A percentile compares a stretch with the other conserved stretches of the same genome.
These are phyloP conservation scores for Hymenoscyphus fructigenus DNA, from an alignment of 2,329 filamentous ascomycete species.

Conservation along the genomic window DNA sequence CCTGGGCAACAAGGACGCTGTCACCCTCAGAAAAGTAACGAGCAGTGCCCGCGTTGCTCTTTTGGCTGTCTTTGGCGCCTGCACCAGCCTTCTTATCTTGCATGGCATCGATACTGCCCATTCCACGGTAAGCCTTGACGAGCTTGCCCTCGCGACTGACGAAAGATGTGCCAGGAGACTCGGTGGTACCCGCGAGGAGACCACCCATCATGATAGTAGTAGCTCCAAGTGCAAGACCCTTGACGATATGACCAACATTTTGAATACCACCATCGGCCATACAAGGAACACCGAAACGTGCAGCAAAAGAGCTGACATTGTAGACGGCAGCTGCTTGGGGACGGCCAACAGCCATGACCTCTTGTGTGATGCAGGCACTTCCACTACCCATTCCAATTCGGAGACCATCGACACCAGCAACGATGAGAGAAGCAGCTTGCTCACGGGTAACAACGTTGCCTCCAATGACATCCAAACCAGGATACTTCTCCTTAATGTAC, in stretches of 20 bases:
- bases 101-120: slow-evolving; percentile 99
- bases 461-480: slow-evolving; percentile 87
- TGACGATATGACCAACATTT: slow-evolving; percentile 98
- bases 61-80: slow-evolving; percentile 69
- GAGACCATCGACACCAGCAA: slow-evolving; percentile 90
- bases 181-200: slow-evolving; percentile 92
- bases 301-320: slow-evolving; percentile 85
- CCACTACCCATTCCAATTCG: slow-evolving; percentile 99
- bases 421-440: slow-evolving; percentile 89
- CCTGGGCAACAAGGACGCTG: slow-evolving; percentile 91
- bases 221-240: slow-evolving; percentile 91
- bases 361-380: slow-evolving; percentile 97
- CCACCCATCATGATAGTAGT: slow-evolving; percentile 99
- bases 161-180: slow-evolving; percentile 95
- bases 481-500: slow-evolving; percentile 86
- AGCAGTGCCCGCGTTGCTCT: slow-evolving; percentile 91
- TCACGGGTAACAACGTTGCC: slow-evolving; percentile 98
- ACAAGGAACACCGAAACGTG: slow-evolving; percentile 92
- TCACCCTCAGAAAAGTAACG: slow-evolving; percentile 98
- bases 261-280: slow-evolving; percentile 98
- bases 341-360: slow-evolving; percentile 98
- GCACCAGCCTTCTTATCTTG: slow-evolving; percentile 97
- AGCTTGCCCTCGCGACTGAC: slow-evolving; percentile 96
- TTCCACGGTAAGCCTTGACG: slow-evolving; percentile 98
- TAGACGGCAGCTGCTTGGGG: slow-evolving; percentile 93